Evolutionary conservation across 2,329 filamentous ascomycete species (phyloP).

Genomic region (Polychaeton citri): DNA sequence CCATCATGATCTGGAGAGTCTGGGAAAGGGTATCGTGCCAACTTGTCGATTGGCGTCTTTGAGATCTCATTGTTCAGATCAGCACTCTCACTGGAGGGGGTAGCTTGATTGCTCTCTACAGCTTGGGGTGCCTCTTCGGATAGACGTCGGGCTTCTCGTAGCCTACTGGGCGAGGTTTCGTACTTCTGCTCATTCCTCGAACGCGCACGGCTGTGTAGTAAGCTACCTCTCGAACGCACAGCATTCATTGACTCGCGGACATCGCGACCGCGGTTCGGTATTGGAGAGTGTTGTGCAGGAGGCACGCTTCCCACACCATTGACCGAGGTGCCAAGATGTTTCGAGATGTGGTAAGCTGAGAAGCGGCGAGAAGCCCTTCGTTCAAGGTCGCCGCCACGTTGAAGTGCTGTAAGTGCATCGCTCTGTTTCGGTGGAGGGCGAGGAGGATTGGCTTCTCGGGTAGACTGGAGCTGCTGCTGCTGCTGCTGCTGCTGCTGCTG

Average conservation of each 20-base stretch:
- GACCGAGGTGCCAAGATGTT: conserved; percentile 69
- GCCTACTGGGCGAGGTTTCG: conserved; percentile 51
- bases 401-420: conserved; percentile 79
- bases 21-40: conserved; percentile 22
- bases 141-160: conserved; percentile 37
- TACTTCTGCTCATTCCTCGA: conserved; percentile 19
- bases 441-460: conserved; percentile 55
- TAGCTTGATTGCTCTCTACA: conserved; percentile 15
- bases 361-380: conserved; percentile 84
- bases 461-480: too few relatives aligned
- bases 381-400: conserved; percentile 84
- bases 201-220: conserved; percentile 14
- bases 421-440: conserved; percentile 73
- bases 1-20: conserved; percentile 7
- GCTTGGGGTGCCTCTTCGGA: conserved; percentile 46
- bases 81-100: not conserved
- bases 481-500: conserved; percentile 28
- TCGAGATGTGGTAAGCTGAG: conserved; percentile 92
- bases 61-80: conserved; percentile 24
- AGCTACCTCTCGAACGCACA: conserved; percentile 46
- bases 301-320: conserved; percentile 81
- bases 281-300: conserved; percentile 59
- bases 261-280: conserved; percentile 76
- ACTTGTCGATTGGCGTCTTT: conserved; percentile 56
- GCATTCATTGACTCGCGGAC: conserved; percentile 72